Conservation (phyloP, 164 flowering plant genomes). For the Nelumbo lutea region DNA sequence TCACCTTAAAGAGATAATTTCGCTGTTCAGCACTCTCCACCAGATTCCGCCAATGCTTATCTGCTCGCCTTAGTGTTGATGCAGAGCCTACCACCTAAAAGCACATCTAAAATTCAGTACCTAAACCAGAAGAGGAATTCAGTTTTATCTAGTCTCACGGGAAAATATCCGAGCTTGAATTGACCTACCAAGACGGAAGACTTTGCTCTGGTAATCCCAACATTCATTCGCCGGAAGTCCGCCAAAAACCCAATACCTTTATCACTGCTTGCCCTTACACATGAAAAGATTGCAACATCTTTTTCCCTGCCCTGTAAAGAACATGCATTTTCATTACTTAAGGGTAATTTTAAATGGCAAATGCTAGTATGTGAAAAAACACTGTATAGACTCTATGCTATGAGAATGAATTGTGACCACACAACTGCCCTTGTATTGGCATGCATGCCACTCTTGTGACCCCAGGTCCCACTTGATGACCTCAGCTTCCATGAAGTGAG, state of each 20-base stretch:
- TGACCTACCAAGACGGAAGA: slow-evolving; percentile 68
- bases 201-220: slow-evolving; percentile 93
- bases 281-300: slow-evolving; percentile 89
- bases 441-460: too few relatives aligned
- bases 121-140: not conserved
- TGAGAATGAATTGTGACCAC: too few relatives aligned
- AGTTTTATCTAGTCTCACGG: not conserved
- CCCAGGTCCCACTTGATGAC: too few relatives aligned
- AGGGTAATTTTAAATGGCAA: not conserved
- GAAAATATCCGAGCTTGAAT: not conserved
- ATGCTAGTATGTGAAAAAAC: not conserved
- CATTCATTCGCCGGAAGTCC: slow-evolving; percentile 89
- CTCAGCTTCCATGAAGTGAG: too few relatives aligned
- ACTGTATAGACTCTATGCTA: too few relatives aligned
- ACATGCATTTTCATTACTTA: not conserved
- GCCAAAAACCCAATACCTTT: slow-evolving; percentile 76
- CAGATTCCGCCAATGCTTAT: slow-evolving; percentile 74
- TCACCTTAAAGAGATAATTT: slow-evolving; percentile 53
- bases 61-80: slow-evolving; percentile 57
- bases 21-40: slow-evolving; percentile 60
- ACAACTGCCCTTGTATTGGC: too few relatives aligned
- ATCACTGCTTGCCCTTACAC: slow-evolving; percentile 76
- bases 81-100: slow-evolving; percentile 81
- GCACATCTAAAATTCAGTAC: not conserved
- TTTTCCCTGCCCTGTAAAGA: slow-evolving; percentile 81